Base-by-base conservation (phyloP, 2,329 filamentous ascomycete genomes). In the Fusarium sororula region DNA sequence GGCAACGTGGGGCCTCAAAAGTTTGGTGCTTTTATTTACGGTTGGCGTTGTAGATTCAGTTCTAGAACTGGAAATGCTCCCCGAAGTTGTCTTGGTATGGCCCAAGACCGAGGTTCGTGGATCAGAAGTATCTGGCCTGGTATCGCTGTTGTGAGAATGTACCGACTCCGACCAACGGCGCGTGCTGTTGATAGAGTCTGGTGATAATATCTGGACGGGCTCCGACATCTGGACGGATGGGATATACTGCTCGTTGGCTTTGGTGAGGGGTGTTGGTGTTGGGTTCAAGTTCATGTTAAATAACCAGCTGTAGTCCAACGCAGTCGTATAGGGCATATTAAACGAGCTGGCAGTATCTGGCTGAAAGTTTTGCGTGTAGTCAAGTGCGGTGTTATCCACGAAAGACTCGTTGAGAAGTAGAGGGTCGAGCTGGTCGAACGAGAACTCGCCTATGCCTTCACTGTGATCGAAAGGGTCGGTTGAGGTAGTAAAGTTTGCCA, bases 251-350 rank as follows among this genome's bases (percentile, higher is more conserved):
- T 61, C 37, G 38, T n/a, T 54, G 6, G n/a, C 9, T 10, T 56
- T 61, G 9, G 26, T 12, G 20, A 35, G 50, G 18, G 50, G n/a
- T 20, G 50, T 20, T 15, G 47, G 12, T 35, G 47, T 61, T n/a
- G 28, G 48, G 58, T 61, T 61, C 37, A 61, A 18, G 28, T 73
- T 82, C 63, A 87, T 79, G 50, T 89, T 86, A 74, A 91, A 91
- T 5, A 91, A 77, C 89, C 90, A 91, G 65, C 88, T 89, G 76
- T 91, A 91, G 63, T 91, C 90, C 70, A 84, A 84, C 67, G 89
- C 88, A 3, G 90, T 90, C 6, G 90, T 90, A 78, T 90, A 91
- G 10, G 90, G 90, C 81, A 90, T 90, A 62, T 91, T 91, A 77
- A 91, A 91, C 1, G 89, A 90, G 75, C 86, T 90, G 37, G 89